A percentile compares a stretch with the other conserved stretches of the same genome.
These are phyloP conservation scores for Neonectria punicea DNA, from an alignment of 2,329 filamentous ascomycete genomes.

Conservation along the genomic window DNA sequence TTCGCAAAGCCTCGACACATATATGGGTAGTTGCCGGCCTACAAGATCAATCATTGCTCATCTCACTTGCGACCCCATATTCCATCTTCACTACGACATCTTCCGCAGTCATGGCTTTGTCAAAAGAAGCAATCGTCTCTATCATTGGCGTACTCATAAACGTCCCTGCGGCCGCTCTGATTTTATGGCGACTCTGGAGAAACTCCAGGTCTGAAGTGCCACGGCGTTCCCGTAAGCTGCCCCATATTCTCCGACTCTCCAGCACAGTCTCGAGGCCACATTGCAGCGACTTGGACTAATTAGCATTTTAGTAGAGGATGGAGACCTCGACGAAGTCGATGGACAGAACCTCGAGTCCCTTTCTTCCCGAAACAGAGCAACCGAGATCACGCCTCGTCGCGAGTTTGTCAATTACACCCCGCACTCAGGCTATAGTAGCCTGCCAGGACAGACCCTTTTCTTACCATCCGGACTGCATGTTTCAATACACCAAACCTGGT, in stretches of 20 bases:
- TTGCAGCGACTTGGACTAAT: background rate
- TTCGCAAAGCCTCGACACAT: background rate
- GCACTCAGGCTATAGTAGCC: background rate
- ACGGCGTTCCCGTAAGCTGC: background rate
- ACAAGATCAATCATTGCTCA: background rate
- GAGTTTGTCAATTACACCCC: background rate
- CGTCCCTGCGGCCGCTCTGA: slow-evolving; percentile 9
- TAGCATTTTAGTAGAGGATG: background rate
- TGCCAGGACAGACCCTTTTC: too few relatives aligned
- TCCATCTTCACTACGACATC: background rate
- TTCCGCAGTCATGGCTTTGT: background rate
- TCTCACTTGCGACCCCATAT: background rate
- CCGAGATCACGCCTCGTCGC: background rate
- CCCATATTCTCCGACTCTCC: background rate
- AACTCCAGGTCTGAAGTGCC: background rate
- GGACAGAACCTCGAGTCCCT: background rate
- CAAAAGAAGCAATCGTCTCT: slow-evolving; percentile 8
- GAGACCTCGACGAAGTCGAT: background rate
- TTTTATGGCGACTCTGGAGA: slow-evolving; percentile 15
- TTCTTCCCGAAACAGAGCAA: background rate
- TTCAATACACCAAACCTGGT: background rate
- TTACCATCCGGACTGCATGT: background rate
- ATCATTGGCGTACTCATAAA: slow-evolving; percentile 18
- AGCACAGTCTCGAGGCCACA: background rate
- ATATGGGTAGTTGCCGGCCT: background rate